Evolutionary conservation across 108 stramenopile genomes (phyloP).

Genomic region (Pseudonitzschia pungens): DNA sequence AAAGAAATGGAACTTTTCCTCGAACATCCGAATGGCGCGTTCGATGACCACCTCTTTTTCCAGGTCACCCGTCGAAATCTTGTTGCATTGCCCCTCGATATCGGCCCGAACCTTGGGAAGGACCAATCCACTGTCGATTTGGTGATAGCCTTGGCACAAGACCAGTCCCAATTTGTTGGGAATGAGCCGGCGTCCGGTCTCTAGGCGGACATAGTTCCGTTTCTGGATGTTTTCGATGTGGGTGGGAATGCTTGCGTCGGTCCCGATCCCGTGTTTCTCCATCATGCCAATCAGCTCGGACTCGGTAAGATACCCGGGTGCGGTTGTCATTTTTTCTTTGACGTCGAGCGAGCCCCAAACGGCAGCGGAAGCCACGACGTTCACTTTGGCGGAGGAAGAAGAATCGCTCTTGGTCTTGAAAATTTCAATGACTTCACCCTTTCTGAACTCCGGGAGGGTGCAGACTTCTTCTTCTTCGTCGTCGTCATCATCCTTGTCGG

Average conservation of each 20-base stretch:
- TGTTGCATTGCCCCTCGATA: constrained; percentile 88
- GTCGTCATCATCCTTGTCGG: constrained; percentile 53
- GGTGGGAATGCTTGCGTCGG: constrained; percentile 77
- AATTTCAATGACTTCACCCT: constrained; percentile 64
- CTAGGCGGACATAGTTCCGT: constrained; percentile 82
- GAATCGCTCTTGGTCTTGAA: constrained; percentile 10
- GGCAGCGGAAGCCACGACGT: constrained; percentile 42
- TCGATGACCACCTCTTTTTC: constrained; percentile 63
- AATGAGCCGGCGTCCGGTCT: constrained; percentile 70
- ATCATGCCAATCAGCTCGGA: constrained; percentile 85
- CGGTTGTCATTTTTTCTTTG: constrained; percentile 85
- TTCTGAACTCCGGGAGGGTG: constrained; percentile 72
- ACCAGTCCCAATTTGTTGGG: constrained; percentile 89
- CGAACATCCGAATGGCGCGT: constrained; percentile 71
- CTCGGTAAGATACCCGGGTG: constrained; percentile 86
- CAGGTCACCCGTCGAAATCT: constrained; percentile 82
- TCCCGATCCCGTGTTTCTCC: constrained; percentile 92
- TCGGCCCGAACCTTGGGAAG: constrained; percentile 84
- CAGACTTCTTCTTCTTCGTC: constrained; percentile 77
- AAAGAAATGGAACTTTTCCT: constrained; percentile 73
- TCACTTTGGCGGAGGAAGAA: constrained; percentile 45
- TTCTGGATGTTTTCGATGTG: constrained; percentile 92
- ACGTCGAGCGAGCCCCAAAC: constrained; percentile 68
- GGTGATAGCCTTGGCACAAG: constrained; percentile 85
- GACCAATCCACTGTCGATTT: constrained; percentile 86